Conservation (phyloP, 1,139 yeast genomes). For the Zygoascus hellenicus region DNA sequence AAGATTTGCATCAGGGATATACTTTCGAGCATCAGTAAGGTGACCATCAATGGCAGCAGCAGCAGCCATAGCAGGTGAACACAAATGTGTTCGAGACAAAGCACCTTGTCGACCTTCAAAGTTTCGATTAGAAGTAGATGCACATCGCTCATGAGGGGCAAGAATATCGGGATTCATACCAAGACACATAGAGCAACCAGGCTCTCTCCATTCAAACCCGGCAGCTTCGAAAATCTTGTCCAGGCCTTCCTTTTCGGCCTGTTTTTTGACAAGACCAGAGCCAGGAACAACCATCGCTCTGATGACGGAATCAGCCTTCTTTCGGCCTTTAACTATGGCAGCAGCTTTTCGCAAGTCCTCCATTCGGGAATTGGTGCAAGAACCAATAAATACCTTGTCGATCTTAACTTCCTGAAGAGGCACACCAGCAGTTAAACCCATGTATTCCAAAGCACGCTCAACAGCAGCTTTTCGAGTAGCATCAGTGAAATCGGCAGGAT, state of each 20-base stretch:
- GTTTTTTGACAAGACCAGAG: conserved; percentile 85
- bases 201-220: conserved; percentile 98
- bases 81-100: conserved; percentile 87
- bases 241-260: conserved; percentile 92
- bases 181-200: conserved; percentile 98
- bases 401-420: conserved; percentile 66
- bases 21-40: conserved; percentile 84
- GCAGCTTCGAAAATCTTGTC: conserved; percentile 87
- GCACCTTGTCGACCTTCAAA: conserved; percentile 99
- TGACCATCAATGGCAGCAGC: conserved; percentile 95
- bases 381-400: conserved; percentile 95
- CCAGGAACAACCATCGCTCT: conserved; percentile 95
- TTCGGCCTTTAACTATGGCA: conserved; percentile 81
- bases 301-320: conserved; percentile 74
- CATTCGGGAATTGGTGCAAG: conserved; percentile 96
- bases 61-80: conserved; percentile 99
- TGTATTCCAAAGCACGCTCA: conserved; percentile 85
- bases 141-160: conserved; percentile 93
- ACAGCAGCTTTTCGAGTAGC: conserved; percentile 77
- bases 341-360: conserved; percentile 98
- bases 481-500: conserved; percentile 67
- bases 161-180: conserved; percentile 99
- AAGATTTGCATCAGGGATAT: conserved; percentile 54
- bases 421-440: conserved; percentile 82
- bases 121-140: conserved; percentile 96